phyloP scores from a whole-genome alignment of 768 basidiomycete species.

The Coprinopsis cinerea region DNA sequence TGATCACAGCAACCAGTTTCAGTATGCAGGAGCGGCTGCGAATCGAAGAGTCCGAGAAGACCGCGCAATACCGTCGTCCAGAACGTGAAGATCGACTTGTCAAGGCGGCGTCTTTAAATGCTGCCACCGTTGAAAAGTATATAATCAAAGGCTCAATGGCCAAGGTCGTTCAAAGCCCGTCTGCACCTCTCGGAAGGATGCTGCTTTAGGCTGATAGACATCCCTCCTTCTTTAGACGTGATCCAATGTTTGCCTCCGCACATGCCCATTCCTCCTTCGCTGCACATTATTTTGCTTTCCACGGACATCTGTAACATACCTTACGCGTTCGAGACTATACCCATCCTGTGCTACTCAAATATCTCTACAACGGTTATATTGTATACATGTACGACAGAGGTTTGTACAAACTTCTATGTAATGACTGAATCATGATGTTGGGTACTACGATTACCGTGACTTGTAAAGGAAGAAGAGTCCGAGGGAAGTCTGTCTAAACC shows the following conservation, averaged over 20 bases:
- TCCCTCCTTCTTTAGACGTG: not conserved
- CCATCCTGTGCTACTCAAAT: no score
- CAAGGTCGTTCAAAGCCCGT: conserved; percentile 35
- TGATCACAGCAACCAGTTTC: not conserved
- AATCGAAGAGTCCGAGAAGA: no score
- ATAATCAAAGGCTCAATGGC: conserved; percentile 38
- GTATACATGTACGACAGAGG: no score
- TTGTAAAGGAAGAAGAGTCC: no score
- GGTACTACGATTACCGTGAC: no score
- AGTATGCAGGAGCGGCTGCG: no score
- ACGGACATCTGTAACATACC: not conserved
- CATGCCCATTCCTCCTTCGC: not conserved
- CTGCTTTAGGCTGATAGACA: not conserved
- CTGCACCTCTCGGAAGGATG: not conserved
- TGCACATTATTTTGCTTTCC: not conserved
- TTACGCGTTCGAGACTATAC: not conserved
- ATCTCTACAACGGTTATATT: no score
- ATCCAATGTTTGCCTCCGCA: not conserved
- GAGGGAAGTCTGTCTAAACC: no score
- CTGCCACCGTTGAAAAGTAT: conserved; percentile 40
- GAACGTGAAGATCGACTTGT: conserved; percentile 11
- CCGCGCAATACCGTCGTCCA: no score
- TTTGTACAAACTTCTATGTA: no score
- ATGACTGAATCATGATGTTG: no score
- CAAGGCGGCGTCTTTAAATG: conserved; percentile 21